A percentile compares a stretch with the other conserved stretches of the same genome.
Conservation (phyloP, 169 alveolate genomes). For the Amoebophrya sp. region DNA sequence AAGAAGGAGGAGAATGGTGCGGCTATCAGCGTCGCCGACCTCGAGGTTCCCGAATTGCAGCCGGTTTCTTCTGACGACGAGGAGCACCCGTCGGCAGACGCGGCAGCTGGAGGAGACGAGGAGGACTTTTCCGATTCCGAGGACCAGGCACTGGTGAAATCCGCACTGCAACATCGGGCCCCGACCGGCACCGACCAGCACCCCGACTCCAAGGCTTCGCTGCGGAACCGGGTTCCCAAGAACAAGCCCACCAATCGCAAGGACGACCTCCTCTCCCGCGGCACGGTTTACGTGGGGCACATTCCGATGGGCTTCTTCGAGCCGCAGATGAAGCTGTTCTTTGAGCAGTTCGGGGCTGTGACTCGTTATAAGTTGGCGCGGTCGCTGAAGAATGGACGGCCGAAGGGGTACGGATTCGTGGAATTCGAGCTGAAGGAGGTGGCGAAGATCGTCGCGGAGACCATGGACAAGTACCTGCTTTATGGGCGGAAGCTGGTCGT, state of each 20-base stretch:
- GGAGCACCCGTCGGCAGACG: neutral
- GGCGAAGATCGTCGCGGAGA: constrained; percentile 64
- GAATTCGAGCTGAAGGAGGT: constrained; percentile 59
- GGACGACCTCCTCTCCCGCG: constrained; percentile 18
- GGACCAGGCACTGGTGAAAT: neutral
- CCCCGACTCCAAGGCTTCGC: neutral
- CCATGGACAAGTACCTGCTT: constrained; percentile 62
- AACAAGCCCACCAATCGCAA: neutral
- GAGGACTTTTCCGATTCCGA: neutral
- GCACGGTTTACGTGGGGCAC: constrained; percentile 65
- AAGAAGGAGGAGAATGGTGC: no score
- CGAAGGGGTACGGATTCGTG: constrained; percentile 63
- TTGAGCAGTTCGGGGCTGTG: constrained; percentile 61
- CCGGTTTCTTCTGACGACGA: neutral
- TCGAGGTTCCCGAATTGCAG: no score
- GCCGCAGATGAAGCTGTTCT: constrained; percentile 51
- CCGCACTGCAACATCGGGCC: neutral
- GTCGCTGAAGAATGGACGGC: constrained; percentile 49
- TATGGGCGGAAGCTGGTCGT: constrained; percentile 38
- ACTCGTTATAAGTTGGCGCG: constrained; percentile 43
- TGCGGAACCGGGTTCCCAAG: neutral
- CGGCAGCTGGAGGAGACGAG: neutral
- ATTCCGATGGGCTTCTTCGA: constrained; percentile 69
- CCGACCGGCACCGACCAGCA: no score
- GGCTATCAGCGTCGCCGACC: no score